Conservation (phyloP, 805 yeast genomes). For the Yarrowia hollandica region DNA sequence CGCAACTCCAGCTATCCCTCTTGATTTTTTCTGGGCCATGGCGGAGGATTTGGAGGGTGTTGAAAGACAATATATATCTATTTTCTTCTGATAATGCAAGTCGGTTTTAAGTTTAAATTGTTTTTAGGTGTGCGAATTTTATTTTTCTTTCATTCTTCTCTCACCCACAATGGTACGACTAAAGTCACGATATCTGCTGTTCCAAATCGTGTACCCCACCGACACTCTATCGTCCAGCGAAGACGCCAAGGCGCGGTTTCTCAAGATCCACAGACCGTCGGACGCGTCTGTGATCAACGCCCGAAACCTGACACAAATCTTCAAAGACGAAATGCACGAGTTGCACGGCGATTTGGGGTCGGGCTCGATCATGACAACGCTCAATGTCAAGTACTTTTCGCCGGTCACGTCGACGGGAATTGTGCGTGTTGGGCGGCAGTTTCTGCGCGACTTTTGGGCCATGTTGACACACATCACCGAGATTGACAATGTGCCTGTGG, state of each 20-base stretch:
- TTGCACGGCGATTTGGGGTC: conserved; percentile 79
- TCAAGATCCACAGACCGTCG: conserved; percentile 35
- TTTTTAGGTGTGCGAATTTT: too few species aligned
- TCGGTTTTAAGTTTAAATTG: too few species aligned
- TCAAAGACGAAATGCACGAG: conserved; percentile 57
- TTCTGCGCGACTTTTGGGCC: conserved; percentile 60
- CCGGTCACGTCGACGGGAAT: conserved; percentile 82
- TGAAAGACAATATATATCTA: too few species aligned
- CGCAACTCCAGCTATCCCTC: too few species aligned
- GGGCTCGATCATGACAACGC: conserved; percentile 60
- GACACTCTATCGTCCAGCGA: conserved; percentile 38
- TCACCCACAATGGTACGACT: conserved; percentile 75
- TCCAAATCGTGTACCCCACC: conserved; percentile 70
- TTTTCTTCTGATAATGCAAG: too few species aligned
- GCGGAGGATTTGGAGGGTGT: too few species aligned
- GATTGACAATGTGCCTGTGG: conserved; percentile 51
- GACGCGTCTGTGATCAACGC: conserved; percentile 46
- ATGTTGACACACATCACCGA: conserved; percentile 53
- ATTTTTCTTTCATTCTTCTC: not conserved
- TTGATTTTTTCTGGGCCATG: too few species aligned
- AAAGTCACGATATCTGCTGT: conserved; percentile 79
- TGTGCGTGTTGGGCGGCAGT: conserved; percentile 68
- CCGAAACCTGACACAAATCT: conserved; percentile 50
- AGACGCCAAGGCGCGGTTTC: conserved; percentile 9
- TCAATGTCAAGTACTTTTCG: conserved; percentile 77